These are phyloP conservation scores for Apiotrichum brassicae DNA, from an alignment of 1,284 basidiomycete species.

Conservation along the genomic window DNA sequence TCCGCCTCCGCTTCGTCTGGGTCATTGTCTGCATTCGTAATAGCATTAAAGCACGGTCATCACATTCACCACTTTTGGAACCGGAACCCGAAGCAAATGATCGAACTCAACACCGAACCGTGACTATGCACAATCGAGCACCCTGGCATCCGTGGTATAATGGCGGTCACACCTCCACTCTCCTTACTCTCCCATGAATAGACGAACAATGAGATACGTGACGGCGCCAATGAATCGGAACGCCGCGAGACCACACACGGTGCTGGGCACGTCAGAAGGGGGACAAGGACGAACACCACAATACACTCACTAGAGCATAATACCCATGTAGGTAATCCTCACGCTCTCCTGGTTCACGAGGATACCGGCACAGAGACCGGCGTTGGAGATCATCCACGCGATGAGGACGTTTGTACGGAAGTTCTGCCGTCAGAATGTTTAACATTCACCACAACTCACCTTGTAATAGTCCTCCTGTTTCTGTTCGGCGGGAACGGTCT, in stretches of 20 bases:
- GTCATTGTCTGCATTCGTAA: no score
- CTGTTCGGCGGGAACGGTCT: constrained; percentile 48
- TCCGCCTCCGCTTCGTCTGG: no score
- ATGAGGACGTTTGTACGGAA: constrained; percentile 70
- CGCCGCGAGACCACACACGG: constrained; percentile 77
- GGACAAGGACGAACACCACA: constrained; percentile 21
- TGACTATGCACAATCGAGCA: no score
- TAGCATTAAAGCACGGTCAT: no score
- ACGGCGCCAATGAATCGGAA: constrained; percentile 74
- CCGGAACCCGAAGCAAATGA: no score
- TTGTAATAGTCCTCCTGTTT: constrained; percentile 81
- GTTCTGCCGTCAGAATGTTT: constrained; percentile 44
- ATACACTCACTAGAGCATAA: constrained; percentile 28
- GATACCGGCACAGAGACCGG: constrained; percentile 65
- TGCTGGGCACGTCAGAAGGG: constrained; percentile 33
- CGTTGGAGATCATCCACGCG: constrained; percentile 74
- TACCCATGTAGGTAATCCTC: background rate
- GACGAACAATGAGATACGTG: constrained; percentile 66
- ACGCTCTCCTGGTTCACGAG: constrained; percentile 43
- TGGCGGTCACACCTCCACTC: no score
- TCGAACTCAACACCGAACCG: no score
- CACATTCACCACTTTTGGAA: no score
- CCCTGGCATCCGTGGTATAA: no score
- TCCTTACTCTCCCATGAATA: constrained; percentile 72
- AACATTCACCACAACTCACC: constrained; percentile 8